Evolutionary conservation across 2,329 filamentous ascomycete genomes (phyloP).

Genomic region (Drechmeria coniospora): DNA sequence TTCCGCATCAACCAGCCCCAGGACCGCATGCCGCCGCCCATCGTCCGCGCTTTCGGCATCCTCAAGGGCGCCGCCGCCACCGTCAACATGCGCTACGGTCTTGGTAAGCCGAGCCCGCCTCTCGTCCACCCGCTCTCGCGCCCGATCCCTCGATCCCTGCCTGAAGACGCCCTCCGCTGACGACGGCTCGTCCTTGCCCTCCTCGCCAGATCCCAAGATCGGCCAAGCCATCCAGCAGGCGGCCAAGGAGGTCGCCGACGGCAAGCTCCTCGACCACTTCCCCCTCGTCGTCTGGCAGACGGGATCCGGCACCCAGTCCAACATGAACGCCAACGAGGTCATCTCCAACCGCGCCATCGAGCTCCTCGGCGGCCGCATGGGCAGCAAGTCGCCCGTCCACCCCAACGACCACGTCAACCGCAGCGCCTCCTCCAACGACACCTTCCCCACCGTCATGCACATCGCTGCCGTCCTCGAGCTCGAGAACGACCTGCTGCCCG

Average conservation of each 20-base stretch:
- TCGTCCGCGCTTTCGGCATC: conserved; percentile 88
- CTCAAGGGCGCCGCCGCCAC: conserved; percentile 91
- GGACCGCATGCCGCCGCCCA: conserved; percentile 90
- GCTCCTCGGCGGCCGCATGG: conserved; percentile 86
- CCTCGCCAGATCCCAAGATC: conserved; percentile 47
- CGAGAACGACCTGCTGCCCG: conserved; percentile 70
- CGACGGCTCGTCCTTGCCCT: too few species aligned
- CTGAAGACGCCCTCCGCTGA: background rate
- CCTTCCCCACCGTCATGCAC: conserved; percentile 99
- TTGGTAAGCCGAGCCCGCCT: conserved; percentile 38
- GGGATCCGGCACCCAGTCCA: conserved; percentile 94
- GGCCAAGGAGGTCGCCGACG: conserved; percentile 78
- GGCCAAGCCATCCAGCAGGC: conserved; percentile 91
- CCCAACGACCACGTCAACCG: conserved; percentile 99
- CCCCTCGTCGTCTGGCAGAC: conserved; percentile 99
- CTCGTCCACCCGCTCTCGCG: background rate
- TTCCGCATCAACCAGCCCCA: conserved; percentile 99
- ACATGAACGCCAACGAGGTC: conserved; percentile 99
- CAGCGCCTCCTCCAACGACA: conserved; percentile 96
- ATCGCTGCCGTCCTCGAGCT: conserved; percentile 93
- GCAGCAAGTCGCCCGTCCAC: conserved; percentile 95
- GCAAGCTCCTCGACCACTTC: conserved; percentile 94
- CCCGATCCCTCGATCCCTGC: background rate
- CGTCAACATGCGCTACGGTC: conserved; percentile 88
- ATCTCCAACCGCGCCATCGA: conserved; percentile 99